Conservation (phyloP, 331 rosid genomes). For the Malus hybrid region DNA sequence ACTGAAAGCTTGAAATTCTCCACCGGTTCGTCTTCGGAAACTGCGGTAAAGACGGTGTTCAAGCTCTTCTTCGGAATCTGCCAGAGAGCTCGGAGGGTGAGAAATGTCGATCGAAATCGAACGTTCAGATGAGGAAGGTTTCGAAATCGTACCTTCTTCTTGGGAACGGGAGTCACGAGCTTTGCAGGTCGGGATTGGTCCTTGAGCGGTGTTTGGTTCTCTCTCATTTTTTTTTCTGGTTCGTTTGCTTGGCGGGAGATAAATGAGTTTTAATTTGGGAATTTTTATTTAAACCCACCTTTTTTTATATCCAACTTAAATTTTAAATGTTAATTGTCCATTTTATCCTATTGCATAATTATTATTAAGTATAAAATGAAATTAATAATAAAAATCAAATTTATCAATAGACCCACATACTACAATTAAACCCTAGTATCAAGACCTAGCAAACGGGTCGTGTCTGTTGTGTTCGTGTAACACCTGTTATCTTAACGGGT, state of each 20-base stretch:
- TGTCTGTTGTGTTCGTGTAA: too few relatives aligned
- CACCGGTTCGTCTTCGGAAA: slow-evolving; percentile 17
- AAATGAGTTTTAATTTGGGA: background rate
- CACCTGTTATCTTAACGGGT: too few relatives aligned
- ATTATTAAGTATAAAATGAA: too few relatives aligned
- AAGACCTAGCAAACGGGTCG: too few relatives aligned
- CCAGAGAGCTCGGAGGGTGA: background rate
- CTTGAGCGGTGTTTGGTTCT: slow-evolving; percentile 28
- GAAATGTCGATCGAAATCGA: background rate
- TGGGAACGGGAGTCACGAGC: slow-evolving; percentile 26
- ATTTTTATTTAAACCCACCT: too few relatives aligned
- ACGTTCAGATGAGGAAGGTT: background rate
- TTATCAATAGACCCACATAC: too few relatives aligned
- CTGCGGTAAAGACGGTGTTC: slow-evolving; percentile 23
- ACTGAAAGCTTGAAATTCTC: slow-evolving; percentile 3
- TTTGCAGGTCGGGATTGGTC: slow-evolving; percentile 25
- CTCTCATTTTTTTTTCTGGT: slow-evolving; percentile 9
- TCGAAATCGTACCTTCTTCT: slow-evolving; percentile 22
- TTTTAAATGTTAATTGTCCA: too few relatives aligned
- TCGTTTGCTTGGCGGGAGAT: background rate
- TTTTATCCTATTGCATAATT: too few relatives aligned
- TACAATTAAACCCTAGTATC: too few relatives aligned
- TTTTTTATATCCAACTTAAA: too few relatives aligned
- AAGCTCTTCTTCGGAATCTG: slow-evolving; percentile 43
- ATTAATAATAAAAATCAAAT: too few relatives aligned